Conservation (phyloP, 2,329 filamentous ascomycete species). For the Intubia oerlemansii region DNA sequence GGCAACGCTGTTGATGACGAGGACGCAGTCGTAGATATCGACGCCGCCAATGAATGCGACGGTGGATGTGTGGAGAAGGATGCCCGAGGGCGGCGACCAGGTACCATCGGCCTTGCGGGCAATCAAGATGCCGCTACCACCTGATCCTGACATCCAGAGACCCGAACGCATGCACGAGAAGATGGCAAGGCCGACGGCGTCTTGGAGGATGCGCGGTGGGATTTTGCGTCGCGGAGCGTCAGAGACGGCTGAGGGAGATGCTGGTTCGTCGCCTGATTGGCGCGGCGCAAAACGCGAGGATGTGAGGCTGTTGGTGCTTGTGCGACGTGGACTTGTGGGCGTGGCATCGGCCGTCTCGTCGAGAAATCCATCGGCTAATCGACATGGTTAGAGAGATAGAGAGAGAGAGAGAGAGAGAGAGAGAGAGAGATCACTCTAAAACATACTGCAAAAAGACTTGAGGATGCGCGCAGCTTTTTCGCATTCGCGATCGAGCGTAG, state of each 20-base stretch:
- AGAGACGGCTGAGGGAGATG: conserved; percentile 13
- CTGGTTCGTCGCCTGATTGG: conserved; percentile 1
- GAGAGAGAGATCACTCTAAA: too few species aligned
- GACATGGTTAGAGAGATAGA: neutral
- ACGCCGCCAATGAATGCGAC: conserved; percentile 80
- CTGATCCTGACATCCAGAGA: conserved; percentile 76
- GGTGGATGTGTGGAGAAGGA: conserved; percentile 74
- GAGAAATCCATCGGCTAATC: conserved; percentile 36
- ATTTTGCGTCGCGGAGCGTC: conserved; percentile 56
- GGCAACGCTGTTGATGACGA: conserved; percentile 74
- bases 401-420: conserved; percentile 40
- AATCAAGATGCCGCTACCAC: conserved; percentile 72
- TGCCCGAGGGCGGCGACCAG: conserved; percentile 56
- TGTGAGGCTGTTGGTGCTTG: conserved; percentile 6
- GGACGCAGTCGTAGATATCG: conserved; percentile 88
- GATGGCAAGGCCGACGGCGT: conserved; percentile 76
- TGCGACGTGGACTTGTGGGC: conserved; percentile 10
- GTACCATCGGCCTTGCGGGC: conserved; percentile 60
- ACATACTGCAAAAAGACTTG: conserved; percentile 67
- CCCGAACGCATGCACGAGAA: conserved; percentile 94
- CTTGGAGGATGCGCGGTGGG: conserved; percentile 62
- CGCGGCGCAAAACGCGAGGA: conserved; percentile 4
- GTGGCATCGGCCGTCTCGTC: conserved; percentile 17
- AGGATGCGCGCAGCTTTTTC: conserved; percentile 63
- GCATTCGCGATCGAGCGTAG: conserved; percentile 50